These are phyloP conservation scores for Penicillium sclerotiorum DNA, from an alignment of 2,329 filamentous ascomycete species.

Conservation along the genomic window DNA sequence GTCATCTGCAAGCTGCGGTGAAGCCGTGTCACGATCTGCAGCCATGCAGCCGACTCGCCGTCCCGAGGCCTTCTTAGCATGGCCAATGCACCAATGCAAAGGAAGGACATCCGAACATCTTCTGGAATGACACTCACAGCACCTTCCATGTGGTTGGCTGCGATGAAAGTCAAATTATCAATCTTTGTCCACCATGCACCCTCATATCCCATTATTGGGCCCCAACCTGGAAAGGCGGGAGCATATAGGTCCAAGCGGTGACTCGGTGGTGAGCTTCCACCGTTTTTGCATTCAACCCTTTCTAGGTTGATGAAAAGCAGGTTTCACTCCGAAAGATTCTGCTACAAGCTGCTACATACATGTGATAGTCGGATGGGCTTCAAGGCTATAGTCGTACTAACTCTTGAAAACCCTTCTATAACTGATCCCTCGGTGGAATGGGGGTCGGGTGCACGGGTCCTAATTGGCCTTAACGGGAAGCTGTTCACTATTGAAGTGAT, in stretches of 20 bases:
- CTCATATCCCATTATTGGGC: too few relatives aligned
- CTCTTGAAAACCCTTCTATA: not conserved
- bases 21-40: conserved; percentile 18
- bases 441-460: not conserved
- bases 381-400: not conserved
- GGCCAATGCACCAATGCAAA: conserved; percentile 1
- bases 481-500: not conserved
- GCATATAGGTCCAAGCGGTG: conserved; percentile 4
- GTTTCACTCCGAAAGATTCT: not conserved
- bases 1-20: conserved; percentile 23
- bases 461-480: not conserved
- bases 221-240: not conserved
- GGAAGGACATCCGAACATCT: not conserved
- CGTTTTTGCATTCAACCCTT: not conserved
- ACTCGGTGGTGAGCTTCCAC: not conserved
- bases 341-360: not conserved
- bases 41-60: conserved; percentile 14
- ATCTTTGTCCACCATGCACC: too few relatives aligned
- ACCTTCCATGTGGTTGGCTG: not conserved
- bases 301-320: too few relatives aligned
- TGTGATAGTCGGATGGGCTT: conserved; percentile 7
- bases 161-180: not conserved
- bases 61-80: conserved; percentile 6
- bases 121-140: conserved; percentile 8
- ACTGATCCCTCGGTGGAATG: not conserved